phyloP scores from a whole-genome alignment of 2,329 filamentous ascomycete species.

The Pestalotiopsis sp. region DNA sequence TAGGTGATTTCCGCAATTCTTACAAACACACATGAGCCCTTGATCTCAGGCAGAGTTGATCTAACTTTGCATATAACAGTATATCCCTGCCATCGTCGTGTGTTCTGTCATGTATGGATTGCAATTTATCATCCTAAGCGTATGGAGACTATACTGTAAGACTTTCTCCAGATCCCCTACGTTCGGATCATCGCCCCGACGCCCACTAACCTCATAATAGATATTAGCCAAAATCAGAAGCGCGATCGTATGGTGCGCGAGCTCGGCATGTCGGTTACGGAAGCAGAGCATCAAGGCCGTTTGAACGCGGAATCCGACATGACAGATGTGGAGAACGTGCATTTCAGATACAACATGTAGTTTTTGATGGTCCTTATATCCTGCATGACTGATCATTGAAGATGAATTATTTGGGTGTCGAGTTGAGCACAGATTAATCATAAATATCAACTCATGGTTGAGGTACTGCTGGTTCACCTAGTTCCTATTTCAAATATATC shows the following conservation, averaged over 20 bases:
- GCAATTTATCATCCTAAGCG: constrained; percentile 26
- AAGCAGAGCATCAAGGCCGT: constrained; percentile 26
- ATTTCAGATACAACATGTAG: constrained; percentile 18
- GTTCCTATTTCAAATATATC: no score
- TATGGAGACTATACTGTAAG: constrained; percentile 31
- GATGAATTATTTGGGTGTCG: no score
- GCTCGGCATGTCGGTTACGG: constrained; percentile 27
- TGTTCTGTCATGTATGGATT: constrained; percentile 27
- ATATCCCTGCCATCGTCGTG: constrained; percentile 23
- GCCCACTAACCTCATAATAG: constrained; percentile 14
- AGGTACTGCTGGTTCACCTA: no score
- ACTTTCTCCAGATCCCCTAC: not conserved
- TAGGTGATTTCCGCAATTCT: not conserved
- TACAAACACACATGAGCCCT: not conserved
- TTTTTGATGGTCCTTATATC: not conserved
- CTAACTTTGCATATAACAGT: not conserved
- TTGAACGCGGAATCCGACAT: constrained; percentile 28
- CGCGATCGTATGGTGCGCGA: constrained; percentile 23
- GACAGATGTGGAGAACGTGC: constrained; percentile 23
- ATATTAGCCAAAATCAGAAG: constrained; percentile 29
- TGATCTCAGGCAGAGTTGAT: not conserved
- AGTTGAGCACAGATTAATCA: no score
- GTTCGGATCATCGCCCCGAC: not conserved
- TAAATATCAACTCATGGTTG: no score
- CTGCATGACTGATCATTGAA: not conserved